phyloP scores from a whole-genome alignment of 2,329 filamentous ascomycete species.

The Trichoderma breve region DNA sequence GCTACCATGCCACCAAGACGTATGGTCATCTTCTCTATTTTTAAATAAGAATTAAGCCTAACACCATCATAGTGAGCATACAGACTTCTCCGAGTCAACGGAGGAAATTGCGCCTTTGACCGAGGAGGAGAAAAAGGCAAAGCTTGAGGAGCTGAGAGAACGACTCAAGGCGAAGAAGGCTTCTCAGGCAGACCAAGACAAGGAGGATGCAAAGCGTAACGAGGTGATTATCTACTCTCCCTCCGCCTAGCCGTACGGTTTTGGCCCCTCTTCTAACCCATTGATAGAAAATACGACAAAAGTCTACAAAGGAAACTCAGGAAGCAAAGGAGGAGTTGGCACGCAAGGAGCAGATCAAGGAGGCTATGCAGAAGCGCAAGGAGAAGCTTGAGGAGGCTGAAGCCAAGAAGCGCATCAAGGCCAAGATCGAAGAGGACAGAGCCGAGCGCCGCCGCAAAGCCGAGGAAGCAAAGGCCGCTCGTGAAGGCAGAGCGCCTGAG shows the following conservation, averaged over 20 bases:
- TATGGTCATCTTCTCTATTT: constrained; percentile 36
- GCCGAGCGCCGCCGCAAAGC: constrained; percentile 81
- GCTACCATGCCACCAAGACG: constrained; percentile 89
- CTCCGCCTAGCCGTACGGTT: neutral
- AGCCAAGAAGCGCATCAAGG: constrained; percentile 84
- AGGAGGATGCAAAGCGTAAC: constrained; percentile 79
- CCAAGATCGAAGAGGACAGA: constrained; percentile 93
- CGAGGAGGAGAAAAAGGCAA: constrained; percentile 84
- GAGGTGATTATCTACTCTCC: constrained; percentile 54
- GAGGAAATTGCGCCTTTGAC: constrained; percentile 90
- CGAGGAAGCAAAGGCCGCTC: constrained; percentile 78
- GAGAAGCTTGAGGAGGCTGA: constrained; percentile 85
- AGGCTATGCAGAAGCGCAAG: constrained; percentile 78
- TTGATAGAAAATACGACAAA: constrained; percentile 68
- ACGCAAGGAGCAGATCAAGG: constrained; percentile 88
- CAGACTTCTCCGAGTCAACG: constrained; percentile 88
- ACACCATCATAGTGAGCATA: constrained; percentile 62
- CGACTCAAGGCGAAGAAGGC: constrained; percentile 72
- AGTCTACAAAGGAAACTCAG: constrained; percentile 84
- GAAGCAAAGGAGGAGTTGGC: constrained; percentile 86
- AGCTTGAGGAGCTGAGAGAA: constrained; percentile 69
- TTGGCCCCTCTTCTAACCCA: neutral
- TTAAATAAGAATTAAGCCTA: neutral
- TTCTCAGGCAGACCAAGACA: constrained; percentile 67
- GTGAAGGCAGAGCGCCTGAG: constrained; percentile 67